Base-by-base conservation (phyloP, 1,139 yeast species). In the Geotrichum fermentans region DNA sequence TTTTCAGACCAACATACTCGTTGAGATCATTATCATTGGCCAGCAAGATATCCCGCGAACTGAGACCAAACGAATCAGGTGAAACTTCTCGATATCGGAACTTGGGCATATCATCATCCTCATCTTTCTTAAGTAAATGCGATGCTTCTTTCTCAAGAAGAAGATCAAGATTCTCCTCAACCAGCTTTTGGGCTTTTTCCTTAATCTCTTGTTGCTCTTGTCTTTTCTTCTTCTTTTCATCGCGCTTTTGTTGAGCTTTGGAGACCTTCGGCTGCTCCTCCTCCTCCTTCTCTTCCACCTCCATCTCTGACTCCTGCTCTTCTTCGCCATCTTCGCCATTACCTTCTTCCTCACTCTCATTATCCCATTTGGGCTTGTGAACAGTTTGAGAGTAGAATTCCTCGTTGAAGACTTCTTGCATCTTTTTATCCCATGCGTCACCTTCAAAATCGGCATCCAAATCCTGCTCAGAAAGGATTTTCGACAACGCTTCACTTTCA, bases 1-100 rank as follows among this genome's bases (percentile, higher is more conserved):
- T 90, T 72, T 92, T 92, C 58, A 94, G 72, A 13, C 97, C 95
- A 54, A 88, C 83, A 62, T 74, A 89, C 50, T 79, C 82, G 67
- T 92, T 92, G 65, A 94, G 74, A 48, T 84, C 86, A 54, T 77
- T 75, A 64, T 94, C 98, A 61, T 86, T 94, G 8, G 98, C 99
- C 52, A 87, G 70, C 48, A 94, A 72, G 46, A 94, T 92, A 61
- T 94, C 99, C 54, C 95, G 75, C 0, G 94, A 77, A 0, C 88
- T 75, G 49, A 94, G 75, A 8, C 97, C 97, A 69, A 79, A 94
- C 10, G 90, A 71, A 61, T 94, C 98, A 2, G 99, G 97, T 0
- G 96, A 89, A 2, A 92, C 97, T 60, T 89, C 96, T 59, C 97
- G 78, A 65, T 94, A 94, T 61, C 81, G 82, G 74, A 92, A 92